Evolutionary conservation across 2,329 filamentous ascomycete genomes (phyloP), one percentile per base, ranked within the genome.

Genomic region (Bipolaris cookei): DNA sequence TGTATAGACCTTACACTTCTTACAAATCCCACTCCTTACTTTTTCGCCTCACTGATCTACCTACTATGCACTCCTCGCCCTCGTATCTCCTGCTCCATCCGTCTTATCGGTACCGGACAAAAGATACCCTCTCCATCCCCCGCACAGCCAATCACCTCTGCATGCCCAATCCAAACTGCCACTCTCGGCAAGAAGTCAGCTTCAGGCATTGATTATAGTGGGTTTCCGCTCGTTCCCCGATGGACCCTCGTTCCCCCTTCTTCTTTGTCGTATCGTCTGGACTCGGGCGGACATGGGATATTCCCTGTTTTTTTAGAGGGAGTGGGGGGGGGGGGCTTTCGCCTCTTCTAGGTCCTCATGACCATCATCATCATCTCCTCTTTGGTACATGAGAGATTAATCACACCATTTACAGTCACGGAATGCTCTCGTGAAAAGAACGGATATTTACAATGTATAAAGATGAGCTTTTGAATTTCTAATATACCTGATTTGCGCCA

Each of bases 381-480:
- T 8, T 28, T 8, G 25, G 6, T 28, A 28, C 8, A 28, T 10
- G 25, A 28, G 25, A 8, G 6, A n/a, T n/a, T 23, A 11, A 41
- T 41, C 38, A 14, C 38, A 6, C 4, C 8, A 10, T n/a, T 38
- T 11, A 3, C 3, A 10, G 37, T 38, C 16, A 38, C n/a, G 11
- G 11, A 11, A 11, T 38, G 16, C 1, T 38, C 7, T 38, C 7
- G 37, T 35, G 13, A n/a, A 35, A n/a, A n/a, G 5, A 35, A 28
- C 25, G n/a, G 25, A 34, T 34, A 10, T n/a, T 38, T 11, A 10
- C 7, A 14, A 23, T 14, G 16, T 35, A 6, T 14, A 39, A 5
- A 21, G 25, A 46, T 20, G 13, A 46, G 28, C 43, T 46, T 46
- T 46, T 46, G 43, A 20, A 46, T 46, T 34, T 46, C 28, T 46